These are phyloP conservation scores for Mycena leptocephala DNA, from an alignment of 768 basidiomycete species.

Conservation along the genomic window DNA sequence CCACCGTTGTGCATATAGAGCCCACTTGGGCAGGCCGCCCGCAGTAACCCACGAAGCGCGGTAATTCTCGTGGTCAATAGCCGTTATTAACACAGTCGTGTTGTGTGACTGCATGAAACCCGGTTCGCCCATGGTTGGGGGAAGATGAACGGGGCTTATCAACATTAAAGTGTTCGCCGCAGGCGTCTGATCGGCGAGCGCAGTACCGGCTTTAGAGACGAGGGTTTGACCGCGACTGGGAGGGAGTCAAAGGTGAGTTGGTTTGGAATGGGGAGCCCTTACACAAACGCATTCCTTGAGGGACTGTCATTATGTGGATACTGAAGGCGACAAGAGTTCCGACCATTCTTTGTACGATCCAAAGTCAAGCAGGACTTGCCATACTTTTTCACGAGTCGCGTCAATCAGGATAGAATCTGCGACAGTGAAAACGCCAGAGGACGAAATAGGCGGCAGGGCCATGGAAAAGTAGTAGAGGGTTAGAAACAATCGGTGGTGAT, in stretches of 20 bases:
- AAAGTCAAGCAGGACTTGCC: conserved; percentile 76
- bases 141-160: conserved; percentile 22
- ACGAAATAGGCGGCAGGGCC: conserved; percentile 54
- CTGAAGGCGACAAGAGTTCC: conserved; percentile 9
- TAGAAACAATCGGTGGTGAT: not conserved
- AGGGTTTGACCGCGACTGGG: conserved; percentile 26
- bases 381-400: conserved; percentile 74
- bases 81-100: conserved; percentile 53
- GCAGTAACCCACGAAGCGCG: conserved; percentile 68
- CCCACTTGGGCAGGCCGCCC: conserved; percentile 12
- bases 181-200: conserved; percentile 19
- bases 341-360: conserved; percentile 75
- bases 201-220: not conserved
- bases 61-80: conserved; percentile 67
- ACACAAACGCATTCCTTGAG: conserved; percentile 33
- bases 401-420: conserved; percentile 69
- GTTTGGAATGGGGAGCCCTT: not conserved
- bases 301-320: not conserved
- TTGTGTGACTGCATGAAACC: conserved; percentile 5
- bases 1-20: conserved; percentile 65
- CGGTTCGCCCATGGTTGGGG: conserved; percentile 25
- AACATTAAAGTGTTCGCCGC: not conserved
- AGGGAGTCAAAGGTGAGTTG: not conserved
- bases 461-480: not conserved
- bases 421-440: conserved; percentile 63